Conservation (phyloP, 2,329 filamentous ascomycete genomes). For the Zasmidium cellare region DNA sequence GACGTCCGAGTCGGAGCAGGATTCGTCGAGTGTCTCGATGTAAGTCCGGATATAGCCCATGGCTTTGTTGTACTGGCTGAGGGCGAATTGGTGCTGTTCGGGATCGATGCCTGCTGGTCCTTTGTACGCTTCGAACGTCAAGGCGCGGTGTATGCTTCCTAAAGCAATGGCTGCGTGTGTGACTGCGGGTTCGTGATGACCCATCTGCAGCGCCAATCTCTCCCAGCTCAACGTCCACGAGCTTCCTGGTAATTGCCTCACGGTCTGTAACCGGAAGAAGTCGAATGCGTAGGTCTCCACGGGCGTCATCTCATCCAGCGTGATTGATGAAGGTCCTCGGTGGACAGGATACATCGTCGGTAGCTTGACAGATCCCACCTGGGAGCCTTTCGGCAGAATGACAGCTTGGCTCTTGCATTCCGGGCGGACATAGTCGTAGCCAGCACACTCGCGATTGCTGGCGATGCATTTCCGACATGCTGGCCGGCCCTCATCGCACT, state of each 20-base stretch:
- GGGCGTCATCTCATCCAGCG: conserved; percentile 7
- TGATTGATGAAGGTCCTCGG: conserved; percentile 6
- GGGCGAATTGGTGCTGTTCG: conserved; percentile 14
- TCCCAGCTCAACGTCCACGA: conserved; percentile 21
- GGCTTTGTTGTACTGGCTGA: conserved; percentile 20
- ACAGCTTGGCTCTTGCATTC: conserved; percentile 6
- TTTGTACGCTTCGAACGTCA: conserved; percentile 1
- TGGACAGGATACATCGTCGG: conserved; percentile 10
- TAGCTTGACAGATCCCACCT: neutral
- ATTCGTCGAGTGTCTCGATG: conserved; percentile 11
- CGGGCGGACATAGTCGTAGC: conserved; percentile 14
- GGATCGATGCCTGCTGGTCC: conserved; percentile 8
- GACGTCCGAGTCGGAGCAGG: conserved; percentile 10
- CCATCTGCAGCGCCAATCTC: conserved; percentile 14
- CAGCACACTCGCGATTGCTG: conserved; percentile 15
- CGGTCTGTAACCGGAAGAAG: conserved; percentile 19
- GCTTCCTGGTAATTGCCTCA: conserved; percentile 21
- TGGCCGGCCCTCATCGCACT: conserved; percentile 18
- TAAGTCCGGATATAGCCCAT: conserved; percentile 13
- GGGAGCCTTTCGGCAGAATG: conserved; percentile 10
- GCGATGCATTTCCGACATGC: conserved; percentile 13
- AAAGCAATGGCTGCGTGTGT: conserved; percentile 19
- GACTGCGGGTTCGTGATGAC: conserved; percentile 17
- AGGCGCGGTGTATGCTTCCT: conserved; percentile 17
- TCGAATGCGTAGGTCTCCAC: conserved; percentile 20